Evolutionary conservation across 2,329 filamentous ascomycete genomes (phyloP).

Genomic region (Chaetomiaceae sp.): DNA sequence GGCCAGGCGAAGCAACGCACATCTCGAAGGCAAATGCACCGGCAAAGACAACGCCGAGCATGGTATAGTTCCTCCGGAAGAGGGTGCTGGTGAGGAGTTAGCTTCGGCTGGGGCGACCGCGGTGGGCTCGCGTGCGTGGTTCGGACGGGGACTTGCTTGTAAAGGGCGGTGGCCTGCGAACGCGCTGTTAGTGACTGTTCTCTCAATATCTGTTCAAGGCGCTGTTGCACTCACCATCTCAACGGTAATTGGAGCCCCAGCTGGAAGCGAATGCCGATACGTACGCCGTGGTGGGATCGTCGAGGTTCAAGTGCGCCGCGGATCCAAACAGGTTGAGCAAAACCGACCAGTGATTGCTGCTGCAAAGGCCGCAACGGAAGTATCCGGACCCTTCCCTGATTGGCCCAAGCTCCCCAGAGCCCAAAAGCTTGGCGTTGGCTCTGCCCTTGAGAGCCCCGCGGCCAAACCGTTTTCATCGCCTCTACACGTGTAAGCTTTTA

Average conservation of each 20-base stretch:
- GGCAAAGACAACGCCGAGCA: slow-evolving; percentile 80
- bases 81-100: slow-evolving; percentile 56
- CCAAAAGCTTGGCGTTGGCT: slow-evolving; percentile 7
- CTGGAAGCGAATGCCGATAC: slow-evolving; percentile 14
- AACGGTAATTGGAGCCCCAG: slow-evolving; percentile 21
- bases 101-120: slow-evolving; percentile 12
- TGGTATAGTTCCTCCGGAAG: slow-evolving; percentile 81
- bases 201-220: neutral
- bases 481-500: too few relatives aligned
- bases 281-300: slow-evolving; percentile 17
- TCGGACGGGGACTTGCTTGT: slow-evolving; percentile 46
- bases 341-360: slow-evolving; percentile 21
- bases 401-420: slow-evolving; percentile 28
- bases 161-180: slow-evolving; percentile 42
- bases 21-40: slow-evolving; percentile 89
- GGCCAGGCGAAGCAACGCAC: slow-evolving; percentile 50
- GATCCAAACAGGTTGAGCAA: slow-evolving; percentile 16
- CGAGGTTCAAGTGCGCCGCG: slow-evolving; percentile 14
- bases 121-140: neutral
- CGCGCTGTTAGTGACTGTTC: slow-evolving; percentile 4
- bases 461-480: too few relatives aligned
- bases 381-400: slow-evolving; percentile 27
- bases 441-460: too few relatives aligned
- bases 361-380: slow-evolving; percentile 24
- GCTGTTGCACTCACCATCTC: slow-evolving; percentile 51